Evolutionary conservation across 495 filamentous ascomycete genomes (phyloP).

Genomic region (Penicillium arizonense): DNA sequence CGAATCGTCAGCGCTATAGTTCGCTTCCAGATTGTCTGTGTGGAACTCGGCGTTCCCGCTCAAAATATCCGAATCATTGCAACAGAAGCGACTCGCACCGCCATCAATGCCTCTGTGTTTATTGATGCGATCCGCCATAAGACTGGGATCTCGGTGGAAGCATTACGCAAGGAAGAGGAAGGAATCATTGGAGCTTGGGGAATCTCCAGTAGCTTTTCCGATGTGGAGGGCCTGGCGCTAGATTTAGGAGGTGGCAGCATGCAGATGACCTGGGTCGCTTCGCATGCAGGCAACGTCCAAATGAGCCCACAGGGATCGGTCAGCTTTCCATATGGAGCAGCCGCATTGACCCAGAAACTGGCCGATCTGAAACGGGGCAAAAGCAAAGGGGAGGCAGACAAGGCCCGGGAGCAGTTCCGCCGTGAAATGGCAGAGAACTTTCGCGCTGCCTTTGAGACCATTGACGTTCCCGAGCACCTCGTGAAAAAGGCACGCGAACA

Average conservation of each 20-base stretch:
- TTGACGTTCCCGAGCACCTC: constrained; percentile 56
- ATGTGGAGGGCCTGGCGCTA: constrained; percentile 72
- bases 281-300: constrained; percentile 47
- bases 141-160: constrained; percentile 64
- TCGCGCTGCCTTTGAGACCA: constrained; percentile 54
- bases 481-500: constrained; percentile 33
- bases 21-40: constrained; percentile 73
- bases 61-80: constrained; percentile 71
- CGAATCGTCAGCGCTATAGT: constrained; percentile 61
- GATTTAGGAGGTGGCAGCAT: constrained; percentile 90
- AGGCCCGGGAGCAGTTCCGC: constrained; percentile 42
- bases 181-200: constrained; percentile 82
- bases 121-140: constrained; percentile 56
- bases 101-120: constrained; percentile 70
- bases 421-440: constrained; percentile 59
- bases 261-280: constrained; percentile 82
- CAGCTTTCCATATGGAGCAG: constrained; percentile 83
- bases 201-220: constrained; percentile 69
- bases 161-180: constrained; percentile 78
- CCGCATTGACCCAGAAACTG: constrained; percentile 63
- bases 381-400: constrained; percentile 24
- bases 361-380: constrained; percentile 46
- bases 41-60: constrained; percentile 62
- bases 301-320: constrained; percentile 48
- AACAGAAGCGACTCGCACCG: constrained; percentile 85